Conservation (phyloP, 1,139 yeast species). For the Zygosaccharomyces pseudobailii region DNA sequence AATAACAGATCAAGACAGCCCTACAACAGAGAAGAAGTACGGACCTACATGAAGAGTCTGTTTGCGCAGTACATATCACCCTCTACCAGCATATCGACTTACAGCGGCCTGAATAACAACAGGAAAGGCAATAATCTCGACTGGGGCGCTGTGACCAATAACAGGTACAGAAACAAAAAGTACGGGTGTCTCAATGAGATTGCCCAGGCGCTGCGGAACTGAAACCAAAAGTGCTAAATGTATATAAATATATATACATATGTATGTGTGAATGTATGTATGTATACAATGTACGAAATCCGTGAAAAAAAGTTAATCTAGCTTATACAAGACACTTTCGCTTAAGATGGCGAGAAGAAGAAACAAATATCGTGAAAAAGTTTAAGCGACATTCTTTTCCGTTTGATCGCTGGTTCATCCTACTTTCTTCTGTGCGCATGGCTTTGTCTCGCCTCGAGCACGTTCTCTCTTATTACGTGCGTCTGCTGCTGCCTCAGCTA, state of each 20-base stretch:
- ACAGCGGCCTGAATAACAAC: constrained; percentile 5
- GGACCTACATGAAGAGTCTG: constrained; percentile 20
- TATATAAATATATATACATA: neutral
- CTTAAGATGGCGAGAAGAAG: no score
- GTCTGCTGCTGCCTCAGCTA: constrained; percentile 30
- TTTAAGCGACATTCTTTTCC: no score
- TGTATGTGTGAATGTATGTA: neutral
- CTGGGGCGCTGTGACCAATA: constrained; percentile 31
- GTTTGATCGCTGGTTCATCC: no score
- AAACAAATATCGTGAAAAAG: no score
- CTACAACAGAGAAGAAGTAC: constrained; percentile 29
- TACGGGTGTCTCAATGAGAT: constrained; percentile 28
- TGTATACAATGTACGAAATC: neutral
- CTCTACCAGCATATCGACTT: constrained; percentile 5
- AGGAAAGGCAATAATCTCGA: constrained; percentile 16
- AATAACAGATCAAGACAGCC: constrained; percentile 15
- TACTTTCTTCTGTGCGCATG: constrained; percentile 9
- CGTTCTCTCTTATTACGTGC: constrained; percentile 37
- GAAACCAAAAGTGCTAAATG: neutral
- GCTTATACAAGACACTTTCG: no score
- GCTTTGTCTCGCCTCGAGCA: constrained; percentile 34
- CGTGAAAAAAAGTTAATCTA: neutral
- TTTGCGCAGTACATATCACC: constrained; percentile 16
- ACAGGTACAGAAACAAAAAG: constrained; percentile 28
- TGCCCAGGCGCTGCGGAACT: constrained; percentile 20